phyloP scores from a whole-genome alignment of 2,329 filamentous ascomycete genomes.

The Trichophyton simii region DNA sequence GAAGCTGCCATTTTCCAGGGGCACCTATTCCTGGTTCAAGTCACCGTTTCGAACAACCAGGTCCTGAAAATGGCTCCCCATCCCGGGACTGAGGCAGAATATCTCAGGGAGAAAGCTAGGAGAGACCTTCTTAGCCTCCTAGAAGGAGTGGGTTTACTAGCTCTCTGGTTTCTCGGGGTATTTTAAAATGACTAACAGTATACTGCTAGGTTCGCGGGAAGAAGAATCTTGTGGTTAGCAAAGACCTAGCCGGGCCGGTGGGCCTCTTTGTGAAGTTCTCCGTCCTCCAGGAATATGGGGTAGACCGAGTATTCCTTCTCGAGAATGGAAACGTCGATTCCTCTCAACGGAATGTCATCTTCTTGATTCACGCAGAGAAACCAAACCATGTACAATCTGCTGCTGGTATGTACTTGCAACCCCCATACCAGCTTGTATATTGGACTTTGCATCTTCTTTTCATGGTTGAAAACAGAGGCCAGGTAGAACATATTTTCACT shows the following conservation, averaged over 20 bases:
- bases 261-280: slow-evolving; percentile 91
- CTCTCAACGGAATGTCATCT: slow-evolving; percentile 88
- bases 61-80: slow-evolving; percentile 29
- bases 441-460: slow-evolving; percentile 9
- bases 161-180: not conserved
- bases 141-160: slow-evolving; percentile 65
- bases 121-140: slow-evolving; percentile 83
- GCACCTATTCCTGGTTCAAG: not conserved
- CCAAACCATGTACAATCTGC: slow-evolving; percentile 71
- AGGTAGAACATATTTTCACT: slow-evolving; percentile 41
- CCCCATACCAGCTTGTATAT: slow-evolving; percentile 11
- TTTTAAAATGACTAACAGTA: slow-evolving; percentile 1
- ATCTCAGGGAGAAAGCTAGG: slow-evolving; percentile 48
- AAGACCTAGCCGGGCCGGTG: slow-evolving; percentile 75
- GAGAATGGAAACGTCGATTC: slow-evolving; percentile 93
- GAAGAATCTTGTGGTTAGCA: slow-evolving; percentile 94
- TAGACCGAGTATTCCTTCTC: slow-evolving; percentile 93
- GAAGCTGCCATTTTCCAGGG: not conserved
- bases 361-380: slow-evolving; percentile 82
- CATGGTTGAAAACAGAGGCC: slow-evolving; percentile 33
- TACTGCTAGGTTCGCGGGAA: slow-evolving; percentile 75
- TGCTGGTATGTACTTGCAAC: slow-evolving; percentile 55
- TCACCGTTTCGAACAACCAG: not conserved
- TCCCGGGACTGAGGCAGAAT: slow-evolving; percentile 34
- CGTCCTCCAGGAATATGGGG: slow-evolving; percentile 88